phyloP scores from a whole-genome alignment of 169 alveolate genomes.

The Ichthyophthirius multifiliis region DNA sequence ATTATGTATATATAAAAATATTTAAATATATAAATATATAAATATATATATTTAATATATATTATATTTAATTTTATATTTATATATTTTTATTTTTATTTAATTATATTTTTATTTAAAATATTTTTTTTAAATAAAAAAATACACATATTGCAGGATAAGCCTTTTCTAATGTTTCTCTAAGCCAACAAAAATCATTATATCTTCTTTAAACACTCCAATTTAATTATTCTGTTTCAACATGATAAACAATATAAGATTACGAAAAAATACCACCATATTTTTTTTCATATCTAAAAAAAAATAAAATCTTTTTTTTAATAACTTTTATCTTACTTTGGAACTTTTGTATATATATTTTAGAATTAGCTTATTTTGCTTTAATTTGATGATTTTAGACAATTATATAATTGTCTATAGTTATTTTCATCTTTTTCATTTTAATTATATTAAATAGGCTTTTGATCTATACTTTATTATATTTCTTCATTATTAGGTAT shows the following conservation, averaged over 20 bases:
- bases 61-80: too few species aligned
- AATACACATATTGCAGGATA: neutral
- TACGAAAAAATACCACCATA: neutral
- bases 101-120: too few species aligned
- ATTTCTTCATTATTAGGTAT: neutral
- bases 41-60: too few species aligned
- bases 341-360: too few species aligned
- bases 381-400: too few species aligned
- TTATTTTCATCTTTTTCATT: neutral
- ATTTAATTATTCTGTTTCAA: neutral
- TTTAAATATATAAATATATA: too few species aligned
- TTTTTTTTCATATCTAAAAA: neutral
- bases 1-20: neutral
- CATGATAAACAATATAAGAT: neutral
- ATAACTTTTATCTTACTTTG: neutral
- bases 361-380: too few species aligned
- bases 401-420: neutral
- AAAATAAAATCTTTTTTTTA: too few species aligned
- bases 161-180: neutral
- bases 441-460: too few species aligned
- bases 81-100: too few species aligned
- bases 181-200: neutral
- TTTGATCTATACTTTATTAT: neutral
- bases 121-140: too few species aligned
- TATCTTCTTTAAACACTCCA: neutral